These are phyloP conservation scores for Kuraishia molischiana DNA, from an alignment of 805 yeast genomes.

Conservation along the genomic window DNA sequence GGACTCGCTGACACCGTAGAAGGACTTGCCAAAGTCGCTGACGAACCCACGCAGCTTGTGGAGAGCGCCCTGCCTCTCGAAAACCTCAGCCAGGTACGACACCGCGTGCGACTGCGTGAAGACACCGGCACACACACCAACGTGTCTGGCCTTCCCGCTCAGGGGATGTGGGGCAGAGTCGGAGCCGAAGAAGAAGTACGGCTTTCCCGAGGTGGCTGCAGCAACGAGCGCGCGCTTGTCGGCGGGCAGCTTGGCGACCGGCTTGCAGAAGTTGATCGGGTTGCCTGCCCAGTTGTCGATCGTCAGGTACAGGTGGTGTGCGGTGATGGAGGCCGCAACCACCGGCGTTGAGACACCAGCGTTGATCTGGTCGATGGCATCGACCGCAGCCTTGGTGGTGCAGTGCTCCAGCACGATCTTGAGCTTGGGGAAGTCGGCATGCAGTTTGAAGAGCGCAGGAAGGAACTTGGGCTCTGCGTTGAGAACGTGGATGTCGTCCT, in stretches of 20 bases:
- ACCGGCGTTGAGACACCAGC: constrained; percentile 21
- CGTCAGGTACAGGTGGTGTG: constrained; percentile 84
- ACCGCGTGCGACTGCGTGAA: constrained; percentile 81
- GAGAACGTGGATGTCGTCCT: constrained; percentile 62
- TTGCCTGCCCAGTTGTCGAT: constrained; percentile 96
- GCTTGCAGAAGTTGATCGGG: constrained; percentile 92
- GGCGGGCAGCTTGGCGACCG: constrained; percentile 88
- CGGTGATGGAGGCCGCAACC: constrained; percentile 92
- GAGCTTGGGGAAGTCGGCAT: constrained; percentile 73
- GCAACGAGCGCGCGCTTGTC: constrained; percentile 73
- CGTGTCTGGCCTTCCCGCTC: constrained; percentile 62
- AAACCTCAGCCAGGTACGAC: constrained; percentile 78
- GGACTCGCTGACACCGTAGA: constrained; percentile 49
- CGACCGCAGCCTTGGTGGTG: constrained; percentile 83
- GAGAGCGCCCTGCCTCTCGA: constrained; percentile 55
- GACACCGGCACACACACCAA: constrained; percentile 97
- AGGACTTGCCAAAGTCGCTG: constrained; percentile 57
- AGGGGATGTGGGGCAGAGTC: constrained; percentile 98
- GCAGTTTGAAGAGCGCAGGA: constrained; percentile 78
- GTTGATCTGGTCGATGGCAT: constrained; percentile 63
- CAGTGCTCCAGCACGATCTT: constrained; percentile 91
- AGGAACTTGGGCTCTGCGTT: constrained; percentile 91
- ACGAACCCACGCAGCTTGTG: constrained; percentile 68
- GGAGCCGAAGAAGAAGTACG: constrained; percentile 92
- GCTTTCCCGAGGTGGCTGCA: constrained; percentile 89